phyloP scores from a whole-genome alignment of 1,284 basidiomycete species.

The Trametes hirsuta region DNA sequence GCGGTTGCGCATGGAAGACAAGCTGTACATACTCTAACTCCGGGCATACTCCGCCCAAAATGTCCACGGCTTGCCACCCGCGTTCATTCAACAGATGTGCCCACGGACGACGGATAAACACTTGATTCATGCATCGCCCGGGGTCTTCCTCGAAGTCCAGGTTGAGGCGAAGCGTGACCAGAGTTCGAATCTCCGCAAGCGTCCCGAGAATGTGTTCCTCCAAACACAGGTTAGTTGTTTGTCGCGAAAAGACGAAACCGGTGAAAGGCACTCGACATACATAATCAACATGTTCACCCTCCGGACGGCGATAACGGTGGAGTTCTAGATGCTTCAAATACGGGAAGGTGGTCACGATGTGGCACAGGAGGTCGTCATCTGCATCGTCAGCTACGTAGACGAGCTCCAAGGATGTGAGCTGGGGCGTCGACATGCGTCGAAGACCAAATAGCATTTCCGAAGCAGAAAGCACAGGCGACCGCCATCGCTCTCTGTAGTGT shows the following conservation, averaged over 20 bases:
- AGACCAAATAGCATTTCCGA: not conserved
- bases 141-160: not conserved
- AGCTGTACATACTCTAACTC: no score
- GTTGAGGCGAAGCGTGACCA: not conserved
- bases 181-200: not conserved
- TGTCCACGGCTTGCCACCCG: no score
- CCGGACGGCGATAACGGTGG: slow-evolving; percentile 1
- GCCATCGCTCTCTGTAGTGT: not conserved
- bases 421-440: not conserved
- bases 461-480: not conserved
- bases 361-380: not conserved
- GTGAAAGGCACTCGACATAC: not conserved
- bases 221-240: no score
- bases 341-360: not conserved
- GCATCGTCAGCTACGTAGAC: slow-evolving; percentile 1
- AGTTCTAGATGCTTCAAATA: not conserved
- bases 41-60: no score
- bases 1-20: no score
- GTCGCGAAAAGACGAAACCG: not conserved
- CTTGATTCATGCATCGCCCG: not conserved
- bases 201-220: not conserved
- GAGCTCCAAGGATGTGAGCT: slow-evolving; percentile 16
- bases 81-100: no score
- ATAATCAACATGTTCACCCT: not conserved
- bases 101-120: not conserved